phyloP scores from a whole-genome alignment of 179 eudicot genomes.

The Amaranthus tricolor region DNA sequence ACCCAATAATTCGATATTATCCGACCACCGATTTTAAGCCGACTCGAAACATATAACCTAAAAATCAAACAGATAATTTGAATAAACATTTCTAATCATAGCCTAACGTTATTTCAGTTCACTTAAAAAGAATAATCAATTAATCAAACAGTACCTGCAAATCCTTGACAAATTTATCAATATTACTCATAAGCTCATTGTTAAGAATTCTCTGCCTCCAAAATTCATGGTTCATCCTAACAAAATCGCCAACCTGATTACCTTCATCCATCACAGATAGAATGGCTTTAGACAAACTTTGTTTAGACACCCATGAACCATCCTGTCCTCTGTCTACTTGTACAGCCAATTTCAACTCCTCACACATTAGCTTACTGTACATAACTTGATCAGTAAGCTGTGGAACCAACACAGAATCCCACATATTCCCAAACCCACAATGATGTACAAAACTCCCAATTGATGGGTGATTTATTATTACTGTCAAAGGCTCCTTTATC shows the following conservation, averaged over 20 bases:
- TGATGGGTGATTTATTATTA: constrained; percentile 41
- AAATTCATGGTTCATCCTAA: constrained; percentile 41
- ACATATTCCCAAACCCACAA: constrained; percentile 69
- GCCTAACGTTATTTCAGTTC: no score
- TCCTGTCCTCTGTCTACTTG: constrained; percentile 44
- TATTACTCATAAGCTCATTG: constrained; percentile 35
- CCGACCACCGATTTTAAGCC: no score
- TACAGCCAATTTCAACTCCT: constrained; percentile 50
- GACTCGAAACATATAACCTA: no score
- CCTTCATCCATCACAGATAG: constrained; percentile 46
- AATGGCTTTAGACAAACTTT: constrained; percentile 46
- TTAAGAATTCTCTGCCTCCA: constrained; percentile 39
- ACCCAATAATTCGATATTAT: no score
- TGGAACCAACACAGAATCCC: constrained; percentile 66
- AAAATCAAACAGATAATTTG: no score
- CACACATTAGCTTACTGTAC: constrained; percentile 33
- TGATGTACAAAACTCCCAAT: constrained; percentile 67
- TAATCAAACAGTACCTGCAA: constrained; percentile 20
- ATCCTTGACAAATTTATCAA: constrained; percentile 43
- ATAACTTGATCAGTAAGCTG: constrained; percentile 16
- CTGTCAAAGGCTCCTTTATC: constrained; percentile 40
- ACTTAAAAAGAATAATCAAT: no score
- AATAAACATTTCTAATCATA: no score
- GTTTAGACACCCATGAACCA: constrained; percentile 45
- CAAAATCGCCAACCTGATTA: constrained; percentile 28